Conservation (phyloP, 306 rosid species). For the Castanea crenata region DNA sequence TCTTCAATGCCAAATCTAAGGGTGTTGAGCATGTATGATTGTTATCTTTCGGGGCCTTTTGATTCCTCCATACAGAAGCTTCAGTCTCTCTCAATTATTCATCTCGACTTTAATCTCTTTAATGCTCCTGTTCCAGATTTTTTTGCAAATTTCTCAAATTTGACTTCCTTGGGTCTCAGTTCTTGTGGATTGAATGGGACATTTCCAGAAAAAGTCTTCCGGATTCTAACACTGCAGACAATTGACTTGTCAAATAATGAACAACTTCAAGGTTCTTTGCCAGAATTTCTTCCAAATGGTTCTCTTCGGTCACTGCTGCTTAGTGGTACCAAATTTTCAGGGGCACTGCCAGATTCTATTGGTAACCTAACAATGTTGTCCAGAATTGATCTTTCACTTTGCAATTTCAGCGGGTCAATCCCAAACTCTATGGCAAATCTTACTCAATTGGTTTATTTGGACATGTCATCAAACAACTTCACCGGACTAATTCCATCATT, state of each 20-base stretch:
- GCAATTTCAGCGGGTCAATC: constrained; percentile 35
- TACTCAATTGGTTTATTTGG: constrained; percentile 26
- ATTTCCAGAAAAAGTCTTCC: constrained; percentile 35
- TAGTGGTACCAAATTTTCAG: constrained; percentile 24
- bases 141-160: constrained; percentile 23
- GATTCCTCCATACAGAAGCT: constrained; percentile 5
- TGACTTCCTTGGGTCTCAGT: constrained; percentile 7
- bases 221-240: constrained; percentile 15
- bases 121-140: constrained; percentile 22
- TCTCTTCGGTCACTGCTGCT: constrained; percentile 5
- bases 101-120: constrained; percentile 18
- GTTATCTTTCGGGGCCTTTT: constrained; percentile 37
- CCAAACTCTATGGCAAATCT: constrained; percentile 27
- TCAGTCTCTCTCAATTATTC: constrained; percentile 20
- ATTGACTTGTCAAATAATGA: constrained; percentile 30
- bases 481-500: constrained; percentile 38
- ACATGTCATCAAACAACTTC: constrained; percentile 32
- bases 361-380: constrained; percentile 27
- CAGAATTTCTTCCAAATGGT: constrained; percentile 23
- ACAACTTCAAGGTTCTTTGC: constrained; percentile 26
- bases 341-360: constrained; percentile 24
- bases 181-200: constrained; percentile 11
- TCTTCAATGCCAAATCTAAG: constrained; percentile 5
- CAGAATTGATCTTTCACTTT: constrained; percentile 19
- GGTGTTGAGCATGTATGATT: constrained; percentile 10